Conservation (phyloP, 140 eudicot genomes). For the Cichorium intybus region DNA sequence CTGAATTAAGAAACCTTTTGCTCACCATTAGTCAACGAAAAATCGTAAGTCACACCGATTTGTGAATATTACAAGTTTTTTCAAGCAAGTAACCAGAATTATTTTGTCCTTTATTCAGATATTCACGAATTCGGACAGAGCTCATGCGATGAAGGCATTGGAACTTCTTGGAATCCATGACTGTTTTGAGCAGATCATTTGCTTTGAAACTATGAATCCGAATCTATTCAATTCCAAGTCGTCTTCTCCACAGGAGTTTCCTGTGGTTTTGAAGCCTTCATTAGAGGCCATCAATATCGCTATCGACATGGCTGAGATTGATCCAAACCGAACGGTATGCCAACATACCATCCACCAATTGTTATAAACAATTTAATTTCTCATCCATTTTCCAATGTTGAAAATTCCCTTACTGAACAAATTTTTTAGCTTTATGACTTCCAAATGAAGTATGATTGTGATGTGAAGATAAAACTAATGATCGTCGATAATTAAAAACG, state of each 20-base stretch:
- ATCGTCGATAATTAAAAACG: no score
- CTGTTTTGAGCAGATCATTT: conserved; percentile 78
- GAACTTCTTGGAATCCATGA: conserved; percentile 69
- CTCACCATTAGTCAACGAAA: conserved; percentile 67
- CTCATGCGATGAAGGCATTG: conserved; percentile 72
- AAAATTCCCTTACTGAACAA: not conserved
- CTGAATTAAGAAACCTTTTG: conserved; percentile 63
- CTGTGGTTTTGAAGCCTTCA: conserved; percentile 83
- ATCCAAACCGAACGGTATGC: conserved; percentile 80
- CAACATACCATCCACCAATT: not conserved
- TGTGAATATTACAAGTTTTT: not conserved
- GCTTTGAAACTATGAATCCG: conserved; percentile 89
- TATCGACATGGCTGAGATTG: conserved; percentile 53
- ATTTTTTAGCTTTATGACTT: not conserved
- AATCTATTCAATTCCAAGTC: conserved; percentile 50
- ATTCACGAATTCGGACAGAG: conserved; percentile 82
- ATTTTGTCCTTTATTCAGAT: conserved; percentile 36
- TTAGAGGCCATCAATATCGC: conserved; percentile 76
- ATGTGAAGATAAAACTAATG: not conserved
- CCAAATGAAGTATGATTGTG: not conserved
- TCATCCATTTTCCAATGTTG: not conserved
- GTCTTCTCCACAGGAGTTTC: conserved; percentile 62
- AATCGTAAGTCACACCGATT: conserved; percentile 41
- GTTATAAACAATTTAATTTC: not conserved
- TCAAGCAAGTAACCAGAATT: not conserved